Percentiles rank a stretch among this genome's conserved stretches.
Conservation (phyloP, 2,329 filamentous ascomycete genomes). For the Parafenestella ontariensis region DNA sequence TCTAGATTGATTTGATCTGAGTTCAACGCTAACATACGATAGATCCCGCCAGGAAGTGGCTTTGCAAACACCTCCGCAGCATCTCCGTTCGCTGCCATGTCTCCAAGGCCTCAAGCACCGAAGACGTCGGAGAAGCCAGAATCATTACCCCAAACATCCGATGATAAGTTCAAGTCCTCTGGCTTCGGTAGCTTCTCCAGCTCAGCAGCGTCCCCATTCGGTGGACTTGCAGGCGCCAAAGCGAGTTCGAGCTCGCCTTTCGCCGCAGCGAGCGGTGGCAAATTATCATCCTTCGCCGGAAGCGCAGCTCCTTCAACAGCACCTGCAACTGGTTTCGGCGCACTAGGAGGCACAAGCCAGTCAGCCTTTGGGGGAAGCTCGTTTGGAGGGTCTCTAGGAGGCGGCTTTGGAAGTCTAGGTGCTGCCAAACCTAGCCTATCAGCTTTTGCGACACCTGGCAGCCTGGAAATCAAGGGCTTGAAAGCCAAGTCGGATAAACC, state of each 20-base stretch:
- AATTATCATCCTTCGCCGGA: conserved; percentile 38
- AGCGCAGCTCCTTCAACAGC: conserved; percentile 21
- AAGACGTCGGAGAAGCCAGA: conserved; percentile 26
- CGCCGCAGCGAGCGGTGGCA: conserved; percentile 35
- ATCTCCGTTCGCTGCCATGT: conserved; percentile 58
- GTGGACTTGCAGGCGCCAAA: conserved; percentile 25
- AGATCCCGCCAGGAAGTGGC: conserved; percentile 49
- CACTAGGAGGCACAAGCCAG: conserved; percentile 40
- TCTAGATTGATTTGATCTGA: background rate
- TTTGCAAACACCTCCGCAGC: conserved; percentile 55
- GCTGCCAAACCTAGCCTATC: conserved; percentile 55
- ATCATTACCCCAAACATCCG: conserved; percentile 47
- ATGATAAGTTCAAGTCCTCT: conserved; percentile 60
- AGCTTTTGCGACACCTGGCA: conserved; percentile 72
- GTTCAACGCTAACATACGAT: conserved; percentile 15
- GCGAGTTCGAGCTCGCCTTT: conserved; percentile 45
- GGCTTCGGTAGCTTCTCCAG: conserved; percentile 54
- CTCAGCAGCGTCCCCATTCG: conserved; percentile 48
- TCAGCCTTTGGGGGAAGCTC: conserved; percentile 46
- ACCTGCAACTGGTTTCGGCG: conserved; percentile 40
- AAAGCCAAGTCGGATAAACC: conserved; percentile 71
- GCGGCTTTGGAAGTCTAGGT: conserved; percentile 38
- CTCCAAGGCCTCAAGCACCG: conserved; percentile 43
- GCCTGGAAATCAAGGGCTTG: conserved; percentile 53
- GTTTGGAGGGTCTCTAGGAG: conserved; percentile 53